Evolutionary conservation across 2,329 filamentous ascomycete species (phyloP).

Genomic region (Aspergillus ochraceoroseus): DNA sequence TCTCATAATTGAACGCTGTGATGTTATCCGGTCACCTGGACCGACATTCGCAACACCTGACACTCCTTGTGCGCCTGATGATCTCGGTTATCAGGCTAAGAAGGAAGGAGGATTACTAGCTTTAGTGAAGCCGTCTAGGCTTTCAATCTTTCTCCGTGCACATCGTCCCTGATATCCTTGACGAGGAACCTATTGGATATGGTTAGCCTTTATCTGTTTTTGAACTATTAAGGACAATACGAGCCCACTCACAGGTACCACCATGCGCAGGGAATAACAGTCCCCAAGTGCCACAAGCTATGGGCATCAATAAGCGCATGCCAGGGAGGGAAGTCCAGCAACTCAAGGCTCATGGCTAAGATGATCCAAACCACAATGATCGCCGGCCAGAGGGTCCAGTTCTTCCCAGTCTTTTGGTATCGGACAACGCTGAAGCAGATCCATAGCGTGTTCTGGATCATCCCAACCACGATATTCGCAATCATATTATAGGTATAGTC

Average conservation of each 20-base stretch:
- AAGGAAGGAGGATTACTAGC: too few relatives aligned
- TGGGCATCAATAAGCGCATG: slow-evolving; percentile 84
- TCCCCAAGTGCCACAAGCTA: slow-evolving; percentile 91
- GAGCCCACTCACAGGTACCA: slow-evolving; percentile 80
- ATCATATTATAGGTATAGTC: slow-evolving; percentile 98
- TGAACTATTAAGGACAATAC: background rate
- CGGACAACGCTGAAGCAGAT: slow-evolving; percentile 71
- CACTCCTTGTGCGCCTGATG: slow-evolving; percentile 1
- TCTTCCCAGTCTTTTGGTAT: slow-evolving; percentile 61
- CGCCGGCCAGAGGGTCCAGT: slow-evolving; percentile 86
- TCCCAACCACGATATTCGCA: slow-evolving; percentile 78
- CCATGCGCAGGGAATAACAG: slow-evolving; percentile 77
- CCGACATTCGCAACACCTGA: slow-evolving; percentile 7
- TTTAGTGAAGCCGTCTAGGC: too few relatives aligned
- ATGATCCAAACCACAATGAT: slow-evolving; percentile 88
- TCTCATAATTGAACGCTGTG: slow-evolving; percentile 4
- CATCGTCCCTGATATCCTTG: slow-evolving; percentile 77
- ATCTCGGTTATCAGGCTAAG: background rate
- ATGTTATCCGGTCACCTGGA: slow-evolving; percentile 15
- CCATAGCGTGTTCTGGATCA: slow-evolving; percentile 80
- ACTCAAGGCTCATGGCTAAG: slow-evolving; percentile 88
- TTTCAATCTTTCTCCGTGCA: slow-evolving; percentile 68
- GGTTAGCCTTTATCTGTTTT: slow-evolving; percentile 18
- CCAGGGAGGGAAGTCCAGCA: slow-evolving; percentile 88
- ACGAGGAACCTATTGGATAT: slow-evolving; percentile 66